Percentiles rank a stretch among this genome's conserved stretches.
These are phyloP conservation scores for Penicillium bovifimosum DNA, from an alignment of 495 filamentous ascomycete species.

Conservation along the genomic window DNA sequence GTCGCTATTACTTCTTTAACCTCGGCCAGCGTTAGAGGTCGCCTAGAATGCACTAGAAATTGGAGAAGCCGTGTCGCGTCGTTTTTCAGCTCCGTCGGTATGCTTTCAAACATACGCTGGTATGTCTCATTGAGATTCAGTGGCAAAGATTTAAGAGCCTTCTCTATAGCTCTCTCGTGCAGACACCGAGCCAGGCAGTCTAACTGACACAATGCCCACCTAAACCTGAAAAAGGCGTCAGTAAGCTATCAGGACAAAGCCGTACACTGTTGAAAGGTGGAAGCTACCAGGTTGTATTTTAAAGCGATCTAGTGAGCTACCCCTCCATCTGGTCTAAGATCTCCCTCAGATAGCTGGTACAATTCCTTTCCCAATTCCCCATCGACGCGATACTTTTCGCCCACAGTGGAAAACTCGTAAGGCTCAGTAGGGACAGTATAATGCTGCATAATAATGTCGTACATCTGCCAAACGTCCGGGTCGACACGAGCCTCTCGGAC, in stretches of 20 bases:
- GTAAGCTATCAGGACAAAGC: conserved; percentile 1
- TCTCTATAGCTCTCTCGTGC: conserved; percentile 13
- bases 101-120: conserved; percentile 20
- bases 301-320: conserved; percentile 2
- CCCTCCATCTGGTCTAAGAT: conserved; percentile 1
- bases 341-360: neutral
- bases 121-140: conserved; percentile 36
- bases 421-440: neutral
- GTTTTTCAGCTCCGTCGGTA: conserved; percentile 13
- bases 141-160: conserved; percentile 31
- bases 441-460: neutral
- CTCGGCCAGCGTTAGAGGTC: conserved; percentile 16
- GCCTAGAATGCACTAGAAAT: conserved; percentile 19
- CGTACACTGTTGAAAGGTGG: neutral
- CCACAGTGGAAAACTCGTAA: neutral
- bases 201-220: conserved; percentile 38
- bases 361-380: conserved; percentile 1
- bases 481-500: conserved; percentile 1
- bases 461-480: neutral
- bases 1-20: conserved; percentile 24
- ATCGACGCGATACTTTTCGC: conserved; percentile 1
- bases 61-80: conserved; percentile 22
- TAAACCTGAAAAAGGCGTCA: conserved; percentile 31
- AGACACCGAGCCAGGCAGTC: conserved; percentile 29
- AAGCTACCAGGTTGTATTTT: conserved; percentile 1